Percentiles rank a stretch among this genome's conserved stretches.
phyloP scores from a whole-genome alignment of 495 filamentous ascomycete species.

The Aspergillus panamensis region DNA sequence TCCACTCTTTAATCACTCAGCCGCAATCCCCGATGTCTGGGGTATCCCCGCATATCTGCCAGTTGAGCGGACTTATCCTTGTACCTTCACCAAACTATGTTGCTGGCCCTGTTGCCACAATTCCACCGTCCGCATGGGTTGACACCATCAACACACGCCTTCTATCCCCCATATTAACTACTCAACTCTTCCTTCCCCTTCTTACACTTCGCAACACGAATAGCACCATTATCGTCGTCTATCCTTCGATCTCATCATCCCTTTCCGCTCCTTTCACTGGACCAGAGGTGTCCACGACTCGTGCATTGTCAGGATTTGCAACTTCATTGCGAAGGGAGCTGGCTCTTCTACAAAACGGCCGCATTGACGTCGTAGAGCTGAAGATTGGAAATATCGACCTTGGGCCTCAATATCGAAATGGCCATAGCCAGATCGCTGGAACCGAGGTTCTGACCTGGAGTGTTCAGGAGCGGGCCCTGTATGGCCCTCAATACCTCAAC shows the following conservation, averaged over 20 bases:
- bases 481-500: conserved; percentile 41
- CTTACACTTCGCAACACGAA: conserved; percentile 53
- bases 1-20: conserved; percentile 58
- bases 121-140: conserved; percentile 76
- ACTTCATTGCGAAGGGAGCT: conserved; percentile 73
- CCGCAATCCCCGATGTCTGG: conserved; percentile 69
- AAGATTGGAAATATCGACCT: conserved; percentile 85
- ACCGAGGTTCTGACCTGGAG: conserved; percentile 67
- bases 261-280: conserved; percentile 80
- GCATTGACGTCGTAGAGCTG: conserved; percentile 74
- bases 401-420: conserved; percentile 41
- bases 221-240: conserved; percentile 71
- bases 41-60: conserved; percentile 67
- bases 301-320: conserved; percentile 77
- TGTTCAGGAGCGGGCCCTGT: conserved; percentile 44
- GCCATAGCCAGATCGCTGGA: conserved; percentile 43
- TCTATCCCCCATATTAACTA: conserved; percentile 83
- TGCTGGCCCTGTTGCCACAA: conserved; percentile 73
- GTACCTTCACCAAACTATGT: conserved; percentile 60
- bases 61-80: conserved; percentile 73
- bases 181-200: conserved; percentile 82
- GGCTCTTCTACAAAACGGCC: conserved; percentile 40
- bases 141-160: conserved; percentile 88
- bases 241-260: conserved; percentile 77
- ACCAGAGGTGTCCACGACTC: conserved; percentile 72